Percentiles rank a stretch among this genome's conserved stretches.
These are phyloP conservation scores for Colletotrichum eleusines DNA, from an alignment of 2,329 filamentous ascomycete genomes.

Conservation along the genomic window DNA sequence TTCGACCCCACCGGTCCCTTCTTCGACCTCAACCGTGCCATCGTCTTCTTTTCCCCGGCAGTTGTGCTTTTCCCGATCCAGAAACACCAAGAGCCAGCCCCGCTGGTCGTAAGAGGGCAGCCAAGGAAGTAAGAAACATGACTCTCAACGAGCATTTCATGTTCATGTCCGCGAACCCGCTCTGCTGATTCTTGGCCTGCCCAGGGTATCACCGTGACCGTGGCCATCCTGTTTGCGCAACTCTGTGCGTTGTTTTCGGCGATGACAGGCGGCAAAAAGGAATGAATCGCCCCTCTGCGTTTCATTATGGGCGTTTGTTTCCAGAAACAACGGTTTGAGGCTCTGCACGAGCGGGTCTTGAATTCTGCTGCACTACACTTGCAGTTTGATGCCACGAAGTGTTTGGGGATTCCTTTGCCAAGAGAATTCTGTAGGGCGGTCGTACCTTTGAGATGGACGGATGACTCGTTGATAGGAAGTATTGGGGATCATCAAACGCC, in stretches of 20 bases:
- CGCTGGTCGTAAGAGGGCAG: not conserved
- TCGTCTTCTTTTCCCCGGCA: not conserved
- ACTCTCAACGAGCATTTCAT: not conserved
- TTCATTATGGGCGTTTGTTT: not conserved
- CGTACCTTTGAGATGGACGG: not conserved
- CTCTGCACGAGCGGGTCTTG: not conserved
- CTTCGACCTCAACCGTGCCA: not conserved
- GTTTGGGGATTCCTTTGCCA: not conserved
- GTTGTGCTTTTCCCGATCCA: no score
- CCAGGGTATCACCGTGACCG: no score
- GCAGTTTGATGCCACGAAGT: not conserved
- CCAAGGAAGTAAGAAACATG: not conserved
- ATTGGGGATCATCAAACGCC: not conserved
- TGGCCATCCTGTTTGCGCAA: not conserved
- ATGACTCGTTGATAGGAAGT: not conserved
- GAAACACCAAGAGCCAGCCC: no score
- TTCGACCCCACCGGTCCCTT: not conserved
- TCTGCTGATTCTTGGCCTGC: not conserved
- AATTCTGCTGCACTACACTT: not conserved
- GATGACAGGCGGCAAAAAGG: not conserved
- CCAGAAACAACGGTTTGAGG: not conserved
- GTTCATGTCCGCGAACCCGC: not conserved
- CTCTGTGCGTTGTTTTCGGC: not conserved
- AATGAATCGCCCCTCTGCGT: not conserved
- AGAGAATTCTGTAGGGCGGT: not conserved